Percentiles rank a stretch among this genome's conserved stretches.
Evolutionary conservation across 176 grass and related monocot species (phyloP).

Genomic region (Aechmea fasciata): DNA sequence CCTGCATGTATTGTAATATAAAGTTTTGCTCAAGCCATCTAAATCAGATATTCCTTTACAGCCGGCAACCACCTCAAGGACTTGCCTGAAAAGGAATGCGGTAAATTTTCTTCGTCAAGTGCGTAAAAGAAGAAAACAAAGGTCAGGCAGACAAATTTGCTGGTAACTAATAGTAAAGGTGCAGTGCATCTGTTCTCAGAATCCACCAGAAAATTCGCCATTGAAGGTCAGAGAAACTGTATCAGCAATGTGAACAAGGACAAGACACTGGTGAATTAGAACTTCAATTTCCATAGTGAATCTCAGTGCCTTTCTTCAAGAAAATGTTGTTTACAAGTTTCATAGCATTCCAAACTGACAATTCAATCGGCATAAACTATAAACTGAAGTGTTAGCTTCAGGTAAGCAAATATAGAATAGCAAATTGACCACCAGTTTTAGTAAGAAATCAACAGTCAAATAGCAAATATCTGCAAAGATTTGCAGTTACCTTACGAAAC

Average conservation of each 20-base stretch:
- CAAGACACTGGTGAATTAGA: too few species aligned
- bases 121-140: neutral
- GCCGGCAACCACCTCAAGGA: slow-evolving; percentile 74
- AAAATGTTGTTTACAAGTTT: too few species aligned
- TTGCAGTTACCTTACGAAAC: slow-evolving; percentile 63
- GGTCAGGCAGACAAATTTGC: neutral
- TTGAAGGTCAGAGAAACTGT: neutral
- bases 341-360: too few species aligned
- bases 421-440: too few species aligned
- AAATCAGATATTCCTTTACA: slow-evolving; percentile 77
- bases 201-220: too few species aligned
- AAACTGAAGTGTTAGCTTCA: too few species aligned
- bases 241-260: neutral
- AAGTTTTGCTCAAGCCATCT: slow-evolving; percentile 64
- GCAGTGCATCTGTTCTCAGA: too few species aligned
- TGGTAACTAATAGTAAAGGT: too few species aligned
- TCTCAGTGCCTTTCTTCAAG: too few species aligned
- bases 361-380: too few species aligned
- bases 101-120: neutral
- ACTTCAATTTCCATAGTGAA: too few species aligned
- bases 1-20: slow-evolving; percentile 94
- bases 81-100: slow-evolving; percentile 54
- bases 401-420: too few species aligned
- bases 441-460: neutral
- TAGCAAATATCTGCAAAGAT: neutral